Conservation (phyloP, 2,329 filamentous ascomycete genomes). For the Trichoderma koningiopsis region DNA sequence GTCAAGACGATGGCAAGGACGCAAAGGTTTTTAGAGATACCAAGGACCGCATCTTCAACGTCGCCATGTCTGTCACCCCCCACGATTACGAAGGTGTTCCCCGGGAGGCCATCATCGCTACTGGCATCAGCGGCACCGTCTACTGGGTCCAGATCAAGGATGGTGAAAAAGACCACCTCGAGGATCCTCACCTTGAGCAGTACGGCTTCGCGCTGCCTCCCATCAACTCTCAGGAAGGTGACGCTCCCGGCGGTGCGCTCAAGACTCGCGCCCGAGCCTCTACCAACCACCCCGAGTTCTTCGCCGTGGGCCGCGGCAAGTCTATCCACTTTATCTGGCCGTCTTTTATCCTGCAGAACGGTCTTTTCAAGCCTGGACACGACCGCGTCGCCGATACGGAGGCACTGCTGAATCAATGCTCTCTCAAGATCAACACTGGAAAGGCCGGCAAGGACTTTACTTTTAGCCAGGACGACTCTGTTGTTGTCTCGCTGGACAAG, state of each 20-base stretch:
- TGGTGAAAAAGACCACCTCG: conserved; percentile 75
- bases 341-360: conserved; percentile 62
- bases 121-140: conserved; percentile 92
- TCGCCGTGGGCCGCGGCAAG: conserved; percentile 93
- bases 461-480: conserved; percentile 94
- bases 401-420: conserved; percentile 81
- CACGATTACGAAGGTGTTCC: conserved; percentile 58
- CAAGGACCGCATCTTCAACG: conserved; percentile 92
- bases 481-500: conserved; percentile 95
- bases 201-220: conserved; percentile 89
- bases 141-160: conserved; percentile 88
- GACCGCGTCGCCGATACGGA: conserved; percentile 81
- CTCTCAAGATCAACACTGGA: conserved; percentile 90
- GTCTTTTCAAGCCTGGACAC: conserved; percentile 63
- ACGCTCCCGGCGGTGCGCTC: conserved; percentile 85
- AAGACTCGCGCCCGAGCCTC: conserved; percentile 95
- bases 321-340: conserved; percentile 88
- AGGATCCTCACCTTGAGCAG: conserved; percentile 76
- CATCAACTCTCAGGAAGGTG: conserved; percentile 81
- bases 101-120: conserved; percentile 84
- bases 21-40: conserved; percentile 89
- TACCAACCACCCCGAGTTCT: conserved; percentile 86
- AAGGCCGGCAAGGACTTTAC: conserved; percentile 98
- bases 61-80: conserved; percentile 74
- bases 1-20: conserved; percentile 90